Evolutionary conservation across 306 rosid genomes (phyloP), one percentile per base, ranked within the genome.

Genomic region (Morella rubra): DNA sequence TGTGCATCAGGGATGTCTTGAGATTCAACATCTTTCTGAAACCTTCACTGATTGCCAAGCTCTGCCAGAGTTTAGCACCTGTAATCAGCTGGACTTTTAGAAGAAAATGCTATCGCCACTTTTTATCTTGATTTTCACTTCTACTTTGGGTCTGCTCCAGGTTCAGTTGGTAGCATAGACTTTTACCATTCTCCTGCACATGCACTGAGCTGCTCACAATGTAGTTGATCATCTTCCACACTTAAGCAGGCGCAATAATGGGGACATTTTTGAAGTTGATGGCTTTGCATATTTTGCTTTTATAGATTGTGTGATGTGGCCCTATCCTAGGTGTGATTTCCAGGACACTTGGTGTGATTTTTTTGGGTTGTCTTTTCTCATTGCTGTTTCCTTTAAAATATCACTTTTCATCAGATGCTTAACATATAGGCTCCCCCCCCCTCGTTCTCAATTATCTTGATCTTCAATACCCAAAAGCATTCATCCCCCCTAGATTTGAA

Each of bases 201-300:
- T 19, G 47, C 76, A 41, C 61, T 51, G 37, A 73, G 12, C 42
- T 71, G 45, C 44, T 27, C 2, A n/a, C 40, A 1, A 44, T 37
- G 12, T 46, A 61, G 54, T 70, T 49, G 76, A 55, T 69, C 77
- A 59, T 68, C 44, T 81, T 56, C 77, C 19, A 8, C 44, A 37
- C 47, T n/a, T 20, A 13, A 60, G 41, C 15, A 37, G 44, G 27
- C 24, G 52, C 51, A 27, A 58, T 27, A 27, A 27, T 27, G 32
- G 32, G 32, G 32, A 27, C 32, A 27, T 27, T 27, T 27, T 27
- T 27, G 32, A 27, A 27, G 32, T 27, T 27, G 32, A 27, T 27
- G 32, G 32, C 32, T 27, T 27, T 27, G 32, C 32, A 27, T 27
- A 27, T 27, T 27, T 27, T 27, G 32, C 32, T 1, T 27, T 27